Conservation (phyloP, 306 rosid species). For the Nissolia schottii region DNA sequence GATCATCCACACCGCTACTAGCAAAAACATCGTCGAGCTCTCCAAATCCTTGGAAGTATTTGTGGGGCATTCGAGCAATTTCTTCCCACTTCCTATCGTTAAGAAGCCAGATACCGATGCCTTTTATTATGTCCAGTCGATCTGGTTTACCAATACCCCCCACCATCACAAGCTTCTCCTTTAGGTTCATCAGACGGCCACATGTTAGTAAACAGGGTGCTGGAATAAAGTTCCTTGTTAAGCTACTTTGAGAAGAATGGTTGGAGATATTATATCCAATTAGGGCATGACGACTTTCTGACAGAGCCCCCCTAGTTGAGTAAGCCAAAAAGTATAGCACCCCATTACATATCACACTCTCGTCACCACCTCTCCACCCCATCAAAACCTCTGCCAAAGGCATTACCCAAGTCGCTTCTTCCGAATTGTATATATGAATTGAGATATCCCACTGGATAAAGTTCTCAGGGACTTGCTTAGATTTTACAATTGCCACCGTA, state of each 20-base stretch:
- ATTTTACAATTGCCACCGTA: constrained; percentile 59
- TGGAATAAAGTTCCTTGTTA: constrained; percentile 48
- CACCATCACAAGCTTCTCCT: constrained; percentile 86
- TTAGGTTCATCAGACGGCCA: constrained; percentile 84
- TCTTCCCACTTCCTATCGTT: constrained; percentile 73
- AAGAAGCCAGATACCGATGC: constrained; percentile 84
- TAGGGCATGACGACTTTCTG: constrained; percentile 64
- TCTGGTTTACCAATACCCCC: constrained; percentile 89
- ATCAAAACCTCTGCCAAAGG: constrained; percentile 55
- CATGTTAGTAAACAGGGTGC: constrained; percentile 84
- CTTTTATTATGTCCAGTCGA: constrained; percentile 80
- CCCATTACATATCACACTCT: constrained; percentile 79
- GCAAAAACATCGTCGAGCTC: constrained; percentile 90
- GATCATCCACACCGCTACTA: constrained; percentile 84
- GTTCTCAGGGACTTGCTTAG: constrained; percentile 70
- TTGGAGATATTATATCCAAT: constrained; percentile 50
- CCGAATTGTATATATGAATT: constrained; percentile 57
- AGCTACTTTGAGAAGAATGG: constrained; percentile 40
- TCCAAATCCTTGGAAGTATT: constrained; percentile 84
- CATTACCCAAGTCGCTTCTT: constrained; percentile 48
- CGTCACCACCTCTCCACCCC: constrained; percentile 94
- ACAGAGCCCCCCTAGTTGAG: constrained; percentile 54
- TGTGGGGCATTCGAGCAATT: constrained; percentile 82
- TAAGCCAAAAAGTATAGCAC: constrained; percentile 75
- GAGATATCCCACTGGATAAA: constrained; percentile 77